These are phyloP conservation scores for Suillus ampliporus DNA, from an alignment of 768 basidiomycete genomes.

Conservation along the genomic window DNA sequence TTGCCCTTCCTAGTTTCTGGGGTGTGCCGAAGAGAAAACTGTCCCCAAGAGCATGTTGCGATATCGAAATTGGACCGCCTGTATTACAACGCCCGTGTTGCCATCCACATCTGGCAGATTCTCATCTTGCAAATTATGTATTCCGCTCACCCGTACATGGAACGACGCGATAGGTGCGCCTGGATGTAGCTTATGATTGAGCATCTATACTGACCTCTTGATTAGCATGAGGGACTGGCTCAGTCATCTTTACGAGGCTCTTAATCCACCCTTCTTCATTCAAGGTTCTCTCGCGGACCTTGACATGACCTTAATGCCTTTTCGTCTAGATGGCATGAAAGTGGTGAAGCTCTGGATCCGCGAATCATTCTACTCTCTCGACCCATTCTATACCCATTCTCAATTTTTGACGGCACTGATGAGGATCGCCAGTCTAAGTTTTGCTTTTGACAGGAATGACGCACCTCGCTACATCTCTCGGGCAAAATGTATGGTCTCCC, in stretches of 20 bases:
- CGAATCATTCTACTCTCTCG: conserved; percentile 42
- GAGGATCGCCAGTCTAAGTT: conserved; percentile 43
- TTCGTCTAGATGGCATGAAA: conserved; percentile 40
- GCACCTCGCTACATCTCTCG: conserved; percentile 43
- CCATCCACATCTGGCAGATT: conserved; percentile 55
- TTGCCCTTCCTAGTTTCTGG: conserved; percentile 37
- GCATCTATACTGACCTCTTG: neutral
- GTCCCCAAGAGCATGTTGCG: conserved; percentile 44
- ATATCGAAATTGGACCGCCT: conserved; percentile 27
- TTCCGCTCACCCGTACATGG: conserved; percentile 16
- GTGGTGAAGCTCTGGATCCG: conserved; percentile 54
- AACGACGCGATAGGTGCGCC: conserved; percentile 12
- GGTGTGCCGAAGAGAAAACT: conserved; percentile 39
- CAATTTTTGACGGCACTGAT: conserved; percentile 48
- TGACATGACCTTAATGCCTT: conserved; percentile 43
- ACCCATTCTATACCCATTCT: conserved; percentile 11
- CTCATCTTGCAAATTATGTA: conserved; percentile 46
- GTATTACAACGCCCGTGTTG: conserved; percentile 49
- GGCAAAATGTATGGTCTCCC: conserved; percentile 31
- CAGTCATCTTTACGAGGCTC: conserved; percentile 49
- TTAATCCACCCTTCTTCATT: conserved; percentile 52
- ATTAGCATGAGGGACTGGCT: conserved; percentile 43
- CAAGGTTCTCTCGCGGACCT: conserved; percentile 51
- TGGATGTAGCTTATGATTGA: conserved; percentile 1
- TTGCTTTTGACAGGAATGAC: conserved; percentile 42